These are phyloP conservation scores for Phyllostachys edulis DNA, from an alignment of 176 grass and related monocot species.

Conservation along the genomic window DNA sequence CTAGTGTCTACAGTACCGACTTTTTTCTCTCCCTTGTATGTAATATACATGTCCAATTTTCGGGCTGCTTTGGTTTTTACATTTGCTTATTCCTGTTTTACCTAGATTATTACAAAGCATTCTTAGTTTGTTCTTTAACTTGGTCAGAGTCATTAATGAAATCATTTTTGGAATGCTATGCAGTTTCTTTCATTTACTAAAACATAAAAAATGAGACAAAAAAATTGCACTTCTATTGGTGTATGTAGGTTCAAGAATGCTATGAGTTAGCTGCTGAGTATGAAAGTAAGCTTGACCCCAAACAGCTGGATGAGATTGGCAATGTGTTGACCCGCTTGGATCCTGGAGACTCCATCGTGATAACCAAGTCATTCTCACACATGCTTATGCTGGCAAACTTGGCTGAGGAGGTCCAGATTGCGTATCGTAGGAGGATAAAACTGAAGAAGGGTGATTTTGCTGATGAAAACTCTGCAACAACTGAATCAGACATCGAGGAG, in stretches of 20 bases:
- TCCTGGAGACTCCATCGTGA: conserved; percentile 80
- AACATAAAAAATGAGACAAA: neutral
- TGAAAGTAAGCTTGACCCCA: conserved; percentile 59
- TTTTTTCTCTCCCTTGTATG: neutral
- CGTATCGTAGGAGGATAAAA: conserved; percentile 73
- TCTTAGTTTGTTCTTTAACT: neutral
- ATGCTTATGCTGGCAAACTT: conserved; percentile 97
- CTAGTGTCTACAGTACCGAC: neutral
- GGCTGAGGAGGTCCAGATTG: conserved; percentile 96
- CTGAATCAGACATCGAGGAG: conserved; percentile 91
- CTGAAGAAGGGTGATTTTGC: conserved; percentile 88
- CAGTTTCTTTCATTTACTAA: neutral
- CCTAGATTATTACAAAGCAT: neutral
- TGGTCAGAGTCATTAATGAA: neutral
- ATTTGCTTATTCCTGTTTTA: neutral
- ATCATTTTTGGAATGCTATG: neutral
- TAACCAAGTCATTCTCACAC: conserved; percentile 82
- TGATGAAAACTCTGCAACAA: conserved; percentile 86
- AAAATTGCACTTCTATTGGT: conserved; percentile 12
- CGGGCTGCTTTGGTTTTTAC: neutral
- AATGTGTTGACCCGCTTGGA: conserved; percentile 71
- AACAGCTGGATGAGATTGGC: conserved; percentile 70
- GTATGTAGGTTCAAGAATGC: conserved; percentile 82
- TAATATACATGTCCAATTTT: neutral
- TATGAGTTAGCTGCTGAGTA: conserved; percentile 93